Conservation (phyloP, 352 stramenopile species). For the Phytopythium delawarense region DNA sequence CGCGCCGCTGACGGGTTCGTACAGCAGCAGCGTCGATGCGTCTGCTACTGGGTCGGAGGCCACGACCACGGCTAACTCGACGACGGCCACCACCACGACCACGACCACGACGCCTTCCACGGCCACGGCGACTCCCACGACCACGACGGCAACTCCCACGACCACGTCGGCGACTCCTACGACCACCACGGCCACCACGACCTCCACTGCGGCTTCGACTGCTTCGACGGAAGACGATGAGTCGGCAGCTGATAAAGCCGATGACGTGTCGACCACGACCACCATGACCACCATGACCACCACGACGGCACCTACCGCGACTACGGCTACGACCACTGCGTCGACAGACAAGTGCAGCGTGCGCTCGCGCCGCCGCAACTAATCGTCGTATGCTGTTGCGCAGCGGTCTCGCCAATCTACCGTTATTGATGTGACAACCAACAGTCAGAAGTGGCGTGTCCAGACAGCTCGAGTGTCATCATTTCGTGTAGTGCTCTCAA, state of each 20-base stretch:
- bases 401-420: background rate
- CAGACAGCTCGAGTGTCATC: background rate
- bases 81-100: conserved; percentile 8
- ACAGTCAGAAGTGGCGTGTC: background rate
- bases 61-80: conserved; percentile 9
- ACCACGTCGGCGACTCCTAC: conserved; percentile 10
- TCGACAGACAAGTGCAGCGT: conserved; percentile 6
- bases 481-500: background rate
- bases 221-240: conserved; percentile 11
- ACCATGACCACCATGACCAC: conserved; percentile 1
- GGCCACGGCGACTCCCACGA: conserved; percentile 17
- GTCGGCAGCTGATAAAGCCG: conserved; percentile 7
- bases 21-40: conserved; percentile 4
- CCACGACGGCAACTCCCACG: too few species aligned
- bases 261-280: conserved; percentile 11
- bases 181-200: background rate
- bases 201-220: background rate
- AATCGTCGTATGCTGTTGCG: background rate
- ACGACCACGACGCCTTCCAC: conserved; percentile 18
- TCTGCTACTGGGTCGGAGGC: conserved; percentile 21
- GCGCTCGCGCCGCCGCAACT: conserved; percentile 7
- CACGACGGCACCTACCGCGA: background rate
- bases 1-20: conserved; percentile 16
- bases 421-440: background rate
- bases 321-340: conserved; percentile 1